Conservation (phyloP, 208 protist species). For the Naegleria lovaniensis region DNA sequence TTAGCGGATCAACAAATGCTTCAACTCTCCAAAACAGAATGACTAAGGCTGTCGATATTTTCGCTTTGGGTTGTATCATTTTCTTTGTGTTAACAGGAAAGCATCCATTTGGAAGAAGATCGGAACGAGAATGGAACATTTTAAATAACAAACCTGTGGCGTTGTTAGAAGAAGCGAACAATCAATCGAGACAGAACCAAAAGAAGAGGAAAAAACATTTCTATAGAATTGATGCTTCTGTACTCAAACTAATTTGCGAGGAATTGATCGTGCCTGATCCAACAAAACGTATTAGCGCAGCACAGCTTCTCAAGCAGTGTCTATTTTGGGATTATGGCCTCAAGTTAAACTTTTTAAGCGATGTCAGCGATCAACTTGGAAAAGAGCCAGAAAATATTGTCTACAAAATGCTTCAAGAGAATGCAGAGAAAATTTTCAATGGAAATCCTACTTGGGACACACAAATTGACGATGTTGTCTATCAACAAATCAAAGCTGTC, state of each 20-base stretch:
- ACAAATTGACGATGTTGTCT: conserved; percentile 31
- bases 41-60: conserved; percentile 49
- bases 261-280: conserved; percentile 38
- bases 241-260: conserved; percentile 38
- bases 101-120: conserved; percentile 46
- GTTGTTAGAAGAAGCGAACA: background rate
- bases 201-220: conserved; percentile 5
- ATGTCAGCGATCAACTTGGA: conserved; percentile 26
- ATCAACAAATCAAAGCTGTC: conserved; percentile 32
- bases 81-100: conserved; percentile 43
- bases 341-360: conserved; percentile 13
- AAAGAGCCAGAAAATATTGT: conserved; percentile 16
- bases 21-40: conserved; percentile 6
- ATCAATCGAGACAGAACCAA: conserved; percentile 33
- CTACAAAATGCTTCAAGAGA: background rate
- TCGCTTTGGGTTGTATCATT: conserved; percentile 48
- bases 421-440: background rate
- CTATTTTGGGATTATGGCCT: background rate
- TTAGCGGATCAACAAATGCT: background rate
- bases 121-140: conserved; percentile 47
- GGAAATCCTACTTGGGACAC: conserved; percentile 15
- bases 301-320: background rate
- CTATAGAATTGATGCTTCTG: conserved; percentile 24
- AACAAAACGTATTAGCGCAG: conserved; percentile 36
- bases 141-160: conserved; percentile 41